Percentiles rank a stretch among this genome's conserved stretches.
Conservation (phyloP, 164 flowering plant genomes). For the Platanus orientalis region DNA sequence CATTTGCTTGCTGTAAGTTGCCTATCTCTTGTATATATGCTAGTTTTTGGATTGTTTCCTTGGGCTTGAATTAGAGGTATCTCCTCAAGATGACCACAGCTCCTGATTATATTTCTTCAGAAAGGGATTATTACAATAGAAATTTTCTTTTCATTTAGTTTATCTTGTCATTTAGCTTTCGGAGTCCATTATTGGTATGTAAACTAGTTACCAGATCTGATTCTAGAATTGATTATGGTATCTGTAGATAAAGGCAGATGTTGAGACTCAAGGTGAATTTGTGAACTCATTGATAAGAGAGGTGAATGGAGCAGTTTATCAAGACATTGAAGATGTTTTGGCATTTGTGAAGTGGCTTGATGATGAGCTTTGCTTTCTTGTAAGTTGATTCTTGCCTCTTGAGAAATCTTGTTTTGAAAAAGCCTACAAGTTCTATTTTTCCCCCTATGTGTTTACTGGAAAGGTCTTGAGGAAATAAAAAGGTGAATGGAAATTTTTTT, state of each 20-base stretch:
- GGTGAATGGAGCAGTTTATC: conserved; percentile 73
- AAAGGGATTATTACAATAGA: no score
- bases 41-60: neutral
- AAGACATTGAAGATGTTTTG: conserved; percentile 77
- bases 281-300: conserved; percentile 77
- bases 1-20: conserved; percentile 89
- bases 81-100: neutral
- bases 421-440: neutral
- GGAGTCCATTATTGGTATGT: neutral
- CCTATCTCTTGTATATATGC: neutral
- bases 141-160: no score
- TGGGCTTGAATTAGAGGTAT: neutral
- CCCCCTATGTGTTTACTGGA: no score
- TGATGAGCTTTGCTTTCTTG: conserved; percentile 91
- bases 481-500: no score
- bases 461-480: no score
- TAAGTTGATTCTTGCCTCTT: conserved; percentile 29
- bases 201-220: conserved; percentile 5
- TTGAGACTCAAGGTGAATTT: conserved; percentile 94
- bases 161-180: neutral
- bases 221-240: neutral
- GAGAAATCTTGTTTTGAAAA: neutral
- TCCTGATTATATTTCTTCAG: neutral
- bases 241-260: conserved; percentile 86
- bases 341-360: conserved; percentile 98